A percentile compares a stretch with the other conserved stretches of the same genome.
Conservation (phyloP, 2,329 filamentous ascomycete species). For the Colletotrichum lentis region DNA sequence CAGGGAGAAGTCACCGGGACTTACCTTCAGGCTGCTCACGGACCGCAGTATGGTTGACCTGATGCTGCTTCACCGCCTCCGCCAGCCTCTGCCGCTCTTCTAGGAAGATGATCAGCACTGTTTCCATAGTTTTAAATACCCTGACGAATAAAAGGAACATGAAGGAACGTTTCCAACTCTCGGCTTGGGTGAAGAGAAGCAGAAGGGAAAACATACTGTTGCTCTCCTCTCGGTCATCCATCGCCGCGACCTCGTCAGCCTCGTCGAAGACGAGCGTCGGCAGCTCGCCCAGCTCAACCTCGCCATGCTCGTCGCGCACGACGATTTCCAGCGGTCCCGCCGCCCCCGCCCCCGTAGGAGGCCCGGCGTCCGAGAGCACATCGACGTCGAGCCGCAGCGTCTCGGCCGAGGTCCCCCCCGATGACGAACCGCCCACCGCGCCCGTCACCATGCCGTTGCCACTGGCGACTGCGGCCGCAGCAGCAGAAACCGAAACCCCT, state of each 20-base stretch:
- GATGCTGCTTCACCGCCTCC: conserved; percentile 69
- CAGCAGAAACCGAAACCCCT: conserved; percentile 23
- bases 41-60: conserved; percentile 61
- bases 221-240: conserved; percentile 65
- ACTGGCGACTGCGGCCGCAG: conserved; percentile 37
- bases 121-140: conserved; percentile 39
- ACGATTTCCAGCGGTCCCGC: conserved; percentile 59
- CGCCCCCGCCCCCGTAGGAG: conserved; percentile 39
- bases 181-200: neutral
- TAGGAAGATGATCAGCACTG: conserved; percentile 45
- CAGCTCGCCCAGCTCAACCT: conserved; percentile 67
- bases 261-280: conserved; percentile 63
- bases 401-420: conserved; percentile 53
- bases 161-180: neutral
- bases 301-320: conserved; percentile 68
- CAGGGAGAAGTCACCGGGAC: neutral
- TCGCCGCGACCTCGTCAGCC: conserved; percentile 60
- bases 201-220: conserved; percentile 55
- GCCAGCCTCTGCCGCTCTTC: conserved; percentile 68
- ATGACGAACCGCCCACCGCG: conserved; percentile 33
- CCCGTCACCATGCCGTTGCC: neutral
- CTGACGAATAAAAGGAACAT: conserved; percentile 31
- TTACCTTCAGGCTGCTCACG: conserved; percentile 64
- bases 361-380: conserved; percentile 49
- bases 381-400: conserved; percentile 59